A percentile compares a stretch with the other conserved stretches of the same genome.
Conservation (phyloP, 2,329 filamentous ascomycete genomes). For the Fusarium sp. region DNA sequence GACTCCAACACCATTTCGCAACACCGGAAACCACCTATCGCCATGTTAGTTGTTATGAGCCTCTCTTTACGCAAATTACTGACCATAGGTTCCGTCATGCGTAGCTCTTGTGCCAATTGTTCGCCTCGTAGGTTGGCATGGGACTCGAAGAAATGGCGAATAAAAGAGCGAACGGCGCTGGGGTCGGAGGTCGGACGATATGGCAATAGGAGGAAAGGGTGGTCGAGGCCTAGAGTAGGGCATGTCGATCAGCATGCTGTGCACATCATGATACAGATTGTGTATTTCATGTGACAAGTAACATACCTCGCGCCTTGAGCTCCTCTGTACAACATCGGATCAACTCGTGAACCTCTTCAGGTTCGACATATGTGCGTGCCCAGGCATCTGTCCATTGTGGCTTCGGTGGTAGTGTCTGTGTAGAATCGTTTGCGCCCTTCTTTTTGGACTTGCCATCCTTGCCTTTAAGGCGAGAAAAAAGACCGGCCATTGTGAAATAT, state of each 20-base stretch:
- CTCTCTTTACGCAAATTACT: slow-evolving; percentile 42
- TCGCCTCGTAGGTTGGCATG: slow-evolving; percentile 74
- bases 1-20: slow-evolving; percentile 98
- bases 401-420: slow-evolving; percentile 69
- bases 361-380: slow-evolving; percentile 81
- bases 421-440: slow-evolving; percentile 68
- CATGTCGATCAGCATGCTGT: slow-evolving; percentile 36
- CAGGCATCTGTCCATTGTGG: slow-evolving; percentile 91
- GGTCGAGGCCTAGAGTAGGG: slow-evolving; percentile 75
- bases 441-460: slow-evolving; percentile 77
- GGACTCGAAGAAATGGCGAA: slow-evolving; percentile 90
- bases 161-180: slow-evolving; percentile 89
- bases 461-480: slow-evolving; percentile 76
- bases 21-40: slow-evolving; percentile 88
- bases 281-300: slow-evolving; percentile 3
- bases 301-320: slow-evolving; percentile 91
- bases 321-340: slow-evolving; percentile 87
- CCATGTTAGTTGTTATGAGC: slow-evolving; percentile 37
- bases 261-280: not conserved
- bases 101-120: slow-evolving; percentile 82
- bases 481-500: slow-evolving; percentile 61
- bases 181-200: slow-evolving; percentile 95
- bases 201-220: slow-evolving; percentile 91
- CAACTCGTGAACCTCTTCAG: slow-evolving; percentile 91
- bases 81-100: slow-evolving; percentile 95